Percentiles rank a stretch among this genome's conserved stretches.
These are phyloP conservation scores for Diplodia intermedia DNA, from an alignment of 2,329 filamentous ascomycete species.

Conservation along the genomic window DNA sequence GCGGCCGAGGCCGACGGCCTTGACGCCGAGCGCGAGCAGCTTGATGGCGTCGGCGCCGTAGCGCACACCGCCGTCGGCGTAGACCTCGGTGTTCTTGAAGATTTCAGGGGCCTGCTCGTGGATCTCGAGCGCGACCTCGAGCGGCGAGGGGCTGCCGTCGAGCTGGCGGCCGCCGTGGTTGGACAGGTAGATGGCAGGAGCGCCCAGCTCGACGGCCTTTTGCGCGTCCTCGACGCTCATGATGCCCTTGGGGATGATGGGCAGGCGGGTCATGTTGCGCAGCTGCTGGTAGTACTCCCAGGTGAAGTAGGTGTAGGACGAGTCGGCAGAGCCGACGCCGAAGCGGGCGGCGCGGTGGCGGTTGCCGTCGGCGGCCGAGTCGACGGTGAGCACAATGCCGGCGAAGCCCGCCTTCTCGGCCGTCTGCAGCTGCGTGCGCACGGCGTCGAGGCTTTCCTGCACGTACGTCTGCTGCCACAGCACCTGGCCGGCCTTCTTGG, in stretches of 20 bases:
- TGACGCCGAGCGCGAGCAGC: conserved; percentile 48
- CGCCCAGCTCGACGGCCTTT: conserved; percentile 46
- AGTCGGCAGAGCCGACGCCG: conserved; percentile 43
- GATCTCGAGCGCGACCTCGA: conserved; percentile 78
- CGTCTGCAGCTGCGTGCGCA: conserved; percentile 42
- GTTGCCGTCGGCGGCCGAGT: conserved; percentile 50
- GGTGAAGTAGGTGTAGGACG: conserved; percentile 43
- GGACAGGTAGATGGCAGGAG: conserved; percentile 50
- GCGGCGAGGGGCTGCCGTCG: conserved; percentile 66
- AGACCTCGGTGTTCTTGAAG: conserved; percentile 50
- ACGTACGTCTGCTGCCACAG: conserved; percentile 54
- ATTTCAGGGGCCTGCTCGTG: conserved; percentile 60
- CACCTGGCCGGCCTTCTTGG: conserved; percentile 41
- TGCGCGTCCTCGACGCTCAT: conserved; percentile 51
- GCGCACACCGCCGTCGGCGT: conserved; percentile 51
- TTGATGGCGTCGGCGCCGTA: conserved; percentile 50
- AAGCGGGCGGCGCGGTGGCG: conserved; percentile 47
- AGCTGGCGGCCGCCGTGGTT: conserved; percentile 53
- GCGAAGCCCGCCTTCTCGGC: conserved; percentile 48
- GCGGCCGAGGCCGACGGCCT: conserved; percentile 55
- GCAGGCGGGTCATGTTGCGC: conserved; percentile 47
- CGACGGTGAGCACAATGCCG: conserved; percentile 52
- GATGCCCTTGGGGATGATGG: conserved; percentile 51
- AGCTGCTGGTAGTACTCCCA: conserved; percentile 48
- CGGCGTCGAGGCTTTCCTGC: conserved; percentile 42